Percentiles rank a stretch among this genome's conserved stretches.
Evolutionary conservation across 305 asterid genomes (phyloP).

Genomic region (Fraxinus greggii): DNA sequence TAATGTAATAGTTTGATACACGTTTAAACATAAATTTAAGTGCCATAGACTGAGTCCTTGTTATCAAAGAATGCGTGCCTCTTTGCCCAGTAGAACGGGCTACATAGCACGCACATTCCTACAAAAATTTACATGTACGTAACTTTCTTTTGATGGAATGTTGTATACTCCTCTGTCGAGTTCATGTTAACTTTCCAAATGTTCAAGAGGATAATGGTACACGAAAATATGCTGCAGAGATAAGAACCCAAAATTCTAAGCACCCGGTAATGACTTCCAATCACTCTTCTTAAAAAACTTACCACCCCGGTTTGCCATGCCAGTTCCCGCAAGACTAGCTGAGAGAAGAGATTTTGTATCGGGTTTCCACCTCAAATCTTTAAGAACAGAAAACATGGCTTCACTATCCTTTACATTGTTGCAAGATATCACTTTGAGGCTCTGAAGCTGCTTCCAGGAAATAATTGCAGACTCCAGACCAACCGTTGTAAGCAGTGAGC

Average conservation of each 20-base stretch:
- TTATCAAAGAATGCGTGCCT: not conserved
- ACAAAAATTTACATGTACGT: not conserved
- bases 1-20: not conserved
- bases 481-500: slow-evolving; percentile 58
- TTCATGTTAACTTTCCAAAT: not conserved
- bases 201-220: not conserved
- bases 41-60: not conserved
- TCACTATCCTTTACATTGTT: slow-evolving; percentile 67
- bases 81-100: not conserved
- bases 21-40: not conserved
- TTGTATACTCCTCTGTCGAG: not conserved
- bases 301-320: slow-evolving; percentile 59
- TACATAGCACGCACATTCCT: not conserved
- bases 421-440: slow-evolving; percentile 64
- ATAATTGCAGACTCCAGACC: slow-evolving; percentile 64
- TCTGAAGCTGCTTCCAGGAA: slow-evolving; percentile 59
- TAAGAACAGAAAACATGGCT: slow-evolving; percentile 53
- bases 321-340: slow-evolving; percentile 52
- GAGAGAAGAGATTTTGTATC: slow-evolving; percentile 57
- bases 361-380: slow-evolving; percentile 72
- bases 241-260: slow-evolving; percentile 27
- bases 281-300: slow-evolving; percentile 58
- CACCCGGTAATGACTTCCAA: slow-evolving; percentile 56
- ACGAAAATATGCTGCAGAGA: not conserved
- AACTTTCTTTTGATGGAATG: not conserved